Base-by-base conservation (phyloP, 1,139 yeast genomes). In the Sugiyamaella japonica region DNA sequence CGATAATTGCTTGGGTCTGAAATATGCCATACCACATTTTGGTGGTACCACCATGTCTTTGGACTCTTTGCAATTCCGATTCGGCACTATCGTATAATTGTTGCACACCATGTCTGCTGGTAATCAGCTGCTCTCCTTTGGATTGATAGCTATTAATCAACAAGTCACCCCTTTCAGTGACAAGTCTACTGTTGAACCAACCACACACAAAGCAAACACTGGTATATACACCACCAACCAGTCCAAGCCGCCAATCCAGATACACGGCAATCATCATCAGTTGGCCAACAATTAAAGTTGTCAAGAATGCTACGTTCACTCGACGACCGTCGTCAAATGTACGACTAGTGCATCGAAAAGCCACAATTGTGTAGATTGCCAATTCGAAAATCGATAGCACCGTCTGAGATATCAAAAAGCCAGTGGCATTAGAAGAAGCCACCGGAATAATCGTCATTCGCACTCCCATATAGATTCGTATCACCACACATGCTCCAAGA, bases 51-150 rank as follows among this genome's bases (percentile, higher is more conserved):
- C 29, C 12, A 8, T 36, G 16, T 28, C 52, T 36, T 34, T 40
- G 41, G 37, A 36, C 7, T 17, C 52, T 29, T 20, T 17, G 42
- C 29, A 52, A 13, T 6, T 52, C 55, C 8, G 46, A 48, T 16
- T 52, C 55, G 12, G 45, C 48, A 13, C 23, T 48, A 28, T 48
- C 55, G 31, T 52, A 52, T 17, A 37, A 52, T 38, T 42, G 48
- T 17, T 44, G 48, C 10, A 49, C n/a, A 4, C 41, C 42, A 34
- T 23, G 41, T 32, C 29, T 40, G 31, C 31, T 38, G 31, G 32
- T 45, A 8, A 45, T 45, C 9, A 45, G 16, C 31, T 45, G 49
- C 5, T 44, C 37, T n/a, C 40, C 17, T 28, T 45, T 45, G 34
- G 49, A 45, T 16, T 36, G 49, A 9, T 45, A 45, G 17, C 34